phyloP scores from a whole-genome alignment of 164 flowering plant genomes.

The Taxillus chinensis region DNA sequence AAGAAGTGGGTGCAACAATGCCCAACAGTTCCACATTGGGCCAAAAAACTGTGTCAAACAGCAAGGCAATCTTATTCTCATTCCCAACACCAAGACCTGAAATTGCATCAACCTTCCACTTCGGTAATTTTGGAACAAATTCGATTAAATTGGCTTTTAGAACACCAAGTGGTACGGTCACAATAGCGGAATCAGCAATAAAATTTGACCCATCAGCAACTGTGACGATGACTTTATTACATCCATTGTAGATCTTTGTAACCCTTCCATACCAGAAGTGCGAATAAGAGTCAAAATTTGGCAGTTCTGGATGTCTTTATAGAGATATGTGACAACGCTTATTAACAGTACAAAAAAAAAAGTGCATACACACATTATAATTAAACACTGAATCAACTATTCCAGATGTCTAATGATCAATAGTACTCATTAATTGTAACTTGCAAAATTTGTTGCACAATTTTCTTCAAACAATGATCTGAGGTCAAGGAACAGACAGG shows the following conservation, averaged over 20 bases:
- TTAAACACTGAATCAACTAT: no score
- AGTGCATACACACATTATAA: no score
- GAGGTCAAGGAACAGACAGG: no score
- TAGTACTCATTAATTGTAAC: no score
- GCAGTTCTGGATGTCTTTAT: no score
- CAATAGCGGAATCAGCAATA: constrained; percentile 75
- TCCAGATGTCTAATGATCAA: no score
- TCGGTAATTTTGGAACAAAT: constrained; percentile 69
- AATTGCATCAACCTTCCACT: constrained; percentile 75
- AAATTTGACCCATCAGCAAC: constrained; percentile 52
- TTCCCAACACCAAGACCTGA: constrained; percentile 78
- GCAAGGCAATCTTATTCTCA: constrained; percentile 83
- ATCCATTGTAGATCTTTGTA: constrained; percentile 35
- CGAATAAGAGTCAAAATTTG: background rate
- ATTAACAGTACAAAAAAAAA: no score
- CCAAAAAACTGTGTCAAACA: constrained; percentile 71
- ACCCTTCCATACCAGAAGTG: constrained; percentile 35
- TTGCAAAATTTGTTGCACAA: no score
- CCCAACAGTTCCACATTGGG: constrained; percentile 81
- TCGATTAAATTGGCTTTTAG: constrained; percentile 72
- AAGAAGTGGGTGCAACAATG: constrained; percentile 65
- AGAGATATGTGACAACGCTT: no score
- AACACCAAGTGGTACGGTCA: constrained; percentile 81
- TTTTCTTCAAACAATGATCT: no score
- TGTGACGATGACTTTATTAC: constrained; percentile 48